A percentile compares a stretch with the other conserved stretches of the same genome.
Conservation (phyloP, 192 early-diverging fungal species). For the Linnemannia schmuckeri region DNA sequence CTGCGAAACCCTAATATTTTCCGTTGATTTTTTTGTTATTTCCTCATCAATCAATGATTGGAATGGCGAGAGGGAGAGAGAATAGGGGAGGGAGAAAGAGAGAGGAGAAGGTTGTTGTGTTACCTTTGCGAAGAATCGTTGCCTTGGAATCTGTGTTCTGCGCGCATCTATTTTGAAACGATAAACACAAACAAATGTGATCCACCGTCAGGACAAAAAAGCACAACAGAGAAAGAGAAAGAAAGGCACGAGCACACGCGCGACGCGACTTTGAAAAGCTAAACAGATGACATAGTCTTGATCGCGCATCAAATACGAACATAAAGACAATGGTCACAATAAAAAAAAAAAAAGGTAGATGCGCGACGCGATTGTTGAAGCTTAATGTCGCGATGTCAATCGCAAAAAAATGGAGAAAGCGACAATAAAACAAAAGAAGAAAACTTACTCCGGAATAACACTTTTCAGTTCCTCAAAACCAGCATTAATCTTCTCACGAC, state of each 20-base stretch:
- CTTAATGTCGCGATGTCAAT: no score
- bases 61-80: no score
- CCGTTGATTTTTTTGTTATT: not conserved
- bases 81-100: no score
- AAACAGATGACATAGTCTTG: no score
- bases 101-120: not conserved
- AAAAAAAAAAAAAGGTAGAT: conserved; percentile 2
- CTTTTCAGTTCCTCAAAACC: conserved; percentile 59
- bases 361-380: no score
- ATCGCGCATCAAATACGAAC: no score
- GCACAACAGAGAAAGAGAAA: not conserved
- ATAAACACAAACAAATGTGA: not conserved
- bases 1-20: not conserved
- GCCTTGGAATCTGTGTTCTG: conserved; percentile 48
- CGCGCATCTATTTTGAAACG: conserved; percentile 24
- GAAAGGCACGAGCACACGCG: not conserved
- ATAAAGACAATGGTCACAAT: not conserved
- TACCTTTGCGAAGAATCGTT: conserved; percentile 34
- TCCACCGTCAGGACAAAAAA: not conserved
- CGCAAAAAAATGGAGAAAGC: not conserved
- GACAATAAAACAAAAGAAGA: not conserved
- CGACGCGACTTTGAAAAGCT: no score
- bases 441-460: conserved; percentile 54
- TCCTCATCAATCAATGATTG: no score
- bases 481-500: conserved; percentile 58